Evolutionary conservation across 345 rosid species (phyloP).

Genomic region (Garcia nutans): DNA sequence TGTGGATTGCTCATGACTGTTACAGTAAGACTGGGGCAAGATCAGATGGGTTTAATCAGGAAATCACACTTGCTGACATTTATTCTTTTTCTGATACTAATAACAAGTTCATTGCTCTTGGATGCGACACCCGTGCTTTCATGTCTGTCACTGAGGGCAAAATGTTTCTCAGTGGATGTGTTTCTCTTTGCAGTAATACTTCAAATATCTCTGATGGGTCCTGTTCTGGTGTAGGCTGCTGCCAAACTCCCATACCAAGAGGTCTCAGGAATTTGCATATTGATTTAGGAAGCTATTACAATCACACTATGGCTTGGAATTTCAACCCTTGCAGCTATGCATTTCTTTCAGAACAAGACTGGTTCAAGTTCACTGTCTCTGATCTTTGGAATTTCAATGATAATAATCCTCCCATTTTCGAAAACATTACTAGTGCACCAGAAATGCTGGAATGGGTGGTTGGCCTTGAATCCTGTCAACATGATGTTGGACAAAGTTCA

Average conservation of each 20-base stretch:
- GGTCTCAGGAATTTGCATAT: not conserved
- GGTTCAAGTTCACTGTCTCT: not conserved
- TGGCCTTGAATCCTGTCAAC: not conserved
- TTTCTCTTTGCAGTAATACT: no score
- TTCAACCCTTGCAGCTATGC: not conserved
- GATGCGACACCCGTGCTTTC: no score
- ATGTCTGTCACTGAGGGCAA: no score
- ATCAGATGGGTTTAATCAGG: no score
- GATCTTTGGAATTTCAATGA: not conserved
- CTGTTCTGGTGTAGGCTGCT: not conserved
- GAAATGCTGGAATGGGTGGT: not conserved
- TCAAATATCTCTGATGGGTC: not conserved
- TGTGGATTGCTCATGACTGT: not conserved
- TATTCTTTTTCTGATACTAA: not conserved
- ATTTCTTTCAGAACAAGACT: not conserved
- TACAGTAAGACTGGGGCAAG: no score
- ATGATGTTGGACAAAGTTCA: no score
- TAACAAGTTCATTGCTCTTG: no score
- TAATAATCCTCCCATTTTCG: not conserved
- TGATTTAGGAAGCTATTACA: slow-evolving; percentile 8
- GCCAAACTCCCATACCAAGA: not conserved
- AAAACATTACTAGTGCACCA: not conserved
- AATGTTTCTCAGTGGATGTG: no score
- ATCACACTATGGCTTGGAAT: not conserved
- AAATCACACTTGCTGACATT: no score